Evolutionary conservation across 305 asterid genomes (phyloP), one percentile per base, ranked within the genome.

Genomic region (Striga hermonthica): DNA sequence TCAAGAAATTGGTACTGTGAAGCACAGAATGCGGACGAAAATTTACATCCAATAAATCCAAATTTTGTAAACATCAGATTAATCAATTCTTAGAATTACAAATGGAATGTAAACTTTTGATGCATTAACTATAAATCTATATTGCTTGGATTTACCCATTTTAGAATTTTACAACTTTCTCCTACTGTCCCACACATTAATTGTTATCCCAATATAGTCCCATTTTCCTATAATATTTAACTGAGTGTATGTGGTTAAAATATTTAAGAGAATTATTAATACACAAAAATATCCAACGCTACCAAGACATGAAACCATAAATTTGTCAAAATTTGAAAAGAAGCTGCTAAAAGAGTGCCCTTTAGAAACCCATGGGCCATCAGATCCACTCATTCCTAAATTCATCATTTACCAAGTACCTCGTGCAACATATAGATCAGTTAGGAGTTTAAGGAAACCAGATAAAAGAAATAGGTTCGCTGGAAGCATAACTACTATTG

Each of bases 231-330:
- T 11, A 15, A 34, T 10, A 22, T 54, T 31, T 11, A 28, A 41
- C 44, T 36, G 61, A 35, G 14, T 57, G 35, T 57, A 34, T n/a
- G 44, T 3, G 50, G 34, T 15, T 14, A 13, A 59, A 40, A 38
- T 59, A 7, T 22, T 22, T 14, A 3, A 9, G 11, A 22, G 31
- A 58, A 58, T 4, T 22, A 59, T 13, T 5, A 59, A 59, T 38
- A 15, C 11, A 44, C 50, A 40, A 60, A 35, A 47, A 62, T 44
- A 40, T 10, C 28, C 36, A 5, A 62, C 6, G 3, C 40, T 31
- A 61, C 22, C 66, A 61, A 9, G 39, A 13, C 52, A 61, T 15
- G 66, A 61, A 62, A 22, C 14, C 22, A 28, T 10, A 22, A 61
- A 1, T 28, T 22, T 22, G 14, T 8, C 14, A 62, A 62, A 62